Percentiles rank a stretch among this genome's conserved stretches.
Evolutionary conservation across 148 eudicot species (phyloP).

Genomic region (Rhododendron kiyosumense): DNA sequence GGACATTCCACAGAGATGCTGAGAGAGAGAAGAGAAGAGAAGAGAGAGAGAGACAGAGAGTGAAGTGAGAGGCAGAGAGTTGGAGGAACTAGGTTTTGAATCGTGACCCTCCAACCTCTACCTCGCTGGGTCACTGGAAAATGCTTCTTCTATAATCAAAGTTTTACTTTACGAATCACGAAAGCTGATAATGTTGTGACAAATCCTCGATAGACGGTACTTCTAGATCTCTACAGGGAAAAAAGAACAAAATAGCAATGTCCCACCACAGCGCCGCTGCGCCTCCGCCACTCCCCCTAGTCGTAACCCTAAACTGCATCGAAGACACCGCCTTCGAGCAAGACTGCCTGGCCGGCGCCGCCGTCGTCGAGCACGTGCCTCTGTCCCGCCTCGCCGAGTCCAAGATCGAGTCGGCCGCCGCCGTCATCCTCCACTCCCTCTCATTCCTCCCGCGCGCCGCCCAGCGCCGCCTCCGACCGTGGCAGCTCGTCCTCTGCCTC

Average conservation of each 20-base stretch:
- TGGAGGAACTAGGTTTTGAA: conserved; percentile 9
- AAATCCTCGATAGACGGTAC: not conserved
- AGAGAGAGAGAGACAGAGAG: not conserved
- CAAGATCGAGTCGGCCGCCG: conserved; percentile 75
- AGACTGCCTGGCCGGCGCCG: conserved; percentile 63
- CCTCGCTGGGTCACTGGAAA: not conserved
- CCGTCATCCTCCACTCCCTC: conserved; percentile 85
- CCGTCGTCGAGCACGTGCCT: conserved; percentile 69
- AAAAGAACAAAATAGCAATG: conserved; percentile 4
- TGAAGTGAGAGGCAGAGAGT: not conserved
- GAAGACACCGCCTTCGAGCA: conserved; percentile 69
- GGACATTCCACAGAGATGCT: conserved; percentile 4
- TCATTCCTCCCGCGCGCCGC: conserved; percentile 98
- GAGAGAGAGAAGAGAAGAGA: not conserved
- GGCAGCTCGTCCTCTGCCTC: conserved; percentile 91
- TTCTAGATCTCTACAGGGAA: not conserved
- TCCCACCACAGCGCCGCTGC: conserved; percentile 26
- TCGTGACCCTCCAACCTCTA: not conserved
- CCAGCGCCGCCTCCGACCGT: conserved; percentile 84
- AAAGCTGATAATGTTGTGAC: not conserved
- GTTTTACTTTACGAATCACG: not conserved
- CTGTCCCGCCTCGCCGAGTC: conserved; percentile 69
- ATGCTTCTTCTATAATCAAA: not conserved
- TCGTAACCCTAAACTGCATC: conserved; percentile 90
- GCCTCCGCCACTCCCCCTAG: conserved; percentile 39